These are phyloP conservation scores for Citeromyces nyonsensis DNA, from an alignment of 805 yeast genomes.

Conservation along the genomic window DNA sequence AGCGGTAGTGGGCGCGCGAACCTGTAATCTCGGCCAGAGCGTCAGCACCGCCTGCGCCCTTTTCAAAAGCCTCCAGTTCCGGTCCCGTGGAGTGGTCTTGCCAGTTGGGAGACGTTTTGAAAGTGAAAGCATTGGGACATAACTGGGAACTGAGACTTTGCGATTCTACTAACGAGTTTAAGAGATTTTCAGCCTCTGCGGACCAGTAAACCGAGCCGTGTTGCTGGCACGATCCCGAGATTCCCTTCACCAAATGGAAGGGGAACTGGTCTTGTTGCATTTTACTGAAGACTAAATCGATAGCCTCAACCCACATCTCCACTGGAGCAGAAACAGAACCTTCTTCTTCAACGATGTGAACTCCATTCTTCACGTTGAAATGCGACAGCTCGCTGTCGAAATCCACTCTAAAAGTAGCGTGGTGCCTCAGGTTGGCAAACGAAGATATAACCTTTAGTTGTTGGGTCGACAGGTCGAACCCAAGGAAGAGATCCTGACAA, in stretches of 20 bases:
- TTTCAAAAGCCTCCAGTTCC: slow-evolving; percentile 51
- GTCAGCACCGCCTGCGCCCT: slow-evolving; percentile 40
- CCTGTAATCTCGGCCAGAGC: slow-evolving; percentile 60
- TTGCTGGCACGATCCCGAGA: slow-evolving; percentile 84
- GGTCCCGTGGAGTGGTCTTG: slow-evolving; percentile 80
- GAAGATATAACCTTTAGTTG: slow-evolving; percentile 69
- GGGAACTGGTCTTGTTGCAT: slow-evolving; percentile 39
- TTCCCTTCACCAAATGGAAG: slow-evolving; percentile 41
- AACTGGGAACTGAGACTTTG: slow-evolving; percentile 29
- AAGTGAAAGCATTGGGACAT: slow-evolving; percentile 35
- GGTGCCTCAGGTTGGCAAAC: slow-evolving; percentile 31
- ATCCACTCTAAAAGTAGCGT: slow-evolving; percentile 46
- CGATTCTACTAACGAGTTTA: slow-evolving; percentile 19
- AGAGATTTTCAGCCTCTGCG: slow-evolving; percentile 20
- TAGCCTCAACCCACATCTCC: slow-evolving; percentile 79
- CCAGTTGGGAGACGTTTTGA: slow-evolving; percentile 75
- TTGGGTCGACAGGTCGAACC: slow-evolving; percentile 83
- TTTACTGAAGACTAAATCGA: slow-evolving; percentile 43
- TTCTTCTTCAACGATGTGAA: slow-evolving; percentile 30
- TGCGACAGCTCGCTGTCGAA: slow-evolving; percentile 51
- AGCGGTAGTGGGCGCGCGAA: slow-evolving; percentile 76
- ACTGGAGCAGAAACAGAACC: slow-evolving; percentile 70
- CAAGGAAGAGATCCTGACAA: slow-evolving; percentile 27
- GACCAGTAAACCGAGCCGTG: slow-evolving; percentile 87
- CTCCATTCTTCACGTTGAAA: slow-evolving; percentile 66